phyloP scores from a whole-genome alignment of 495 filamentous ascomycete species.

The Penicillium diatomitis region DNA sequence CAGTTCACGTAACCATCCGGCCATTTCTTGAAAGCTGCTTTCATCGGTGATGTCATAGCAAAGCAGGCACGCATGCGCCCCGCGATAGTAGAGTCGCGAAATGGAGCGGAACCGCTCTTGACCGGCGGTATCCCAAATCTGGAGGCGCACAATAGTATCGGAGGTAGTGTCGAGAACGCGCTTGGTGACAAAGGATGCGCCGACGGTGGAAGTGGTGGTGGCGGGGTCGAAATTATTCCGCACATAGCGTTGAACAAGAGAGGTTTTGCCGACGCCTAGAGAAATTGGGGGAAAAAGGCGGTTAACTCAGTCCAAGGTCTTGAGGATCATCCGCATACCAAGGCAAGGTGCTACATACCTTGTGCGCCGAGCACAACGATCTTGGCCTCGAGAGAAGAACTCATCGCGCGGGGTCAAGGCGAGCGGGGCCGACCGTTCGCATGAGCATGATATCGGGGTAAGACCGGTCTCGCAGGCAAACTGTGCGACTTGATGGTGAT shows the following conservation, averaged over 20 bases:
- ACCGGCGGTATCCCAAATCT: constrained; percentile 93
- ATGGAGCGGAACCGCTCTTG: constrained; percentile 94
- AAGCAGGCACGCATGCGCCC: constrained; percentile 87
- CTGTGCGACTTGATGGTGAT: too few relatives aligned
- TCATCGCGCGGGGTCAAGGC: constrained; percentile 43
- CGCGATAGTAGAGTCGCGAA: constrained; percentile 88
- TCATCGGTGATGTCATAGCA: constrained; percentile 92
- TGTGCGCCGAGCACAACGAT: constrained; percentile 85
- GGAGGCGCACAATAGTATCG: constrained; percentile 69
- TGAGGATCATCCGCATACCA: background rate
- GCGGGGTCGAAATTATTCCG: constrained; percentile 66
- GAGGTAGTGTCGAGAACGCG: constrained; percentile 77
- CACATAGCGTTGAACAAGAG: constrained; percentile 78
- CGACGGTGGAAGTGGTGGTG: constrained; percentile 70
- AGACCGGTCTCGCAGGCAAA: too few relatives aligned
- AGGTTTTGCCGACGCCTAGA: constrained; percentile 86
- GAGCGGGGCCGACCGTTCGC: constrained; percentile 16
- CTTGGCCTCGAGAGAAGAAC: constrained; percentile 78
- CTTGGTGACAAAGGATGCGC: constrained; percentile 91
- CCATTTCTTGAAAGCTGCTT: constrained; percentile 85
- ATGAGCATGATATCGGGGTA: constrained; percentile 21
- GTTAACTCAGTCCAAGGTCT: background rate
- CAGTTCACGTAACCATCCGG: constrained; percentile 76
- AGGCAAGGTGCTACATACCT: constrained; percentile 26
- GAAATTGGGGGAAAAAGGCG: background rate